Base-by-base conservation (phyloP, 2,329 filamentous ascomycete genomes). In the Cladosporium sp. region DNA sequence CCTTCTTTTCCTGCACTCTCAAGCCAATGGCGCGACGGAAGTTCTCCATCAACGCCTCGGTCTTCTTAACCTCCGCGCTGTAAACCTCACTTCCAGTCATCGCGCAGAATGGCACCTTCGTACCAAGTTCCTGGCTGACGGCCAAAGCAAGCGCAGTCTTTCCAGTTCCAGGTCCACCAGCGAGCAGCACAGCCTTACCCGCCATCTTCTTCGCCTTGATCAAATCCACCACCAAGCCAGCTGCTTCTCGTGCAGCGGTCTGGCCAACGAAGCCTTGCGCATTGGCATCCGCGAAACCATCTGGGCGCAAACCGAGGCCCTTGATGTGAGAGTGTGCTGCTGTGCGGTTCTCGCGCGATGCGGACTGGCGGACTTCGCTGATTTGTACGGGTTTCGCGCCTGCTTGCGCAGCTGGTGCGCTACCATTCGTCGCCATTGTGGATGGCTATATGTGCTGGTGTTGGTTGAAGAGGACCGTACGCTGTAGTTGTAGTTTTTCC, bases 41-140 rank as follows among this genome's bases (percentile, higher is more conserved):
- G 83, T 98, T 98, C 85, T 99, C 95, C 95, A 98, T 98, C 77
- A 99, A 83, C 71, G 96, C 91, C 80, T 99, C 95, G 59, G 95
- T 99, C 88, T 99, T 99, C 88, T 99, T 99, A 69, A 99, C 93
- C 80, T 99, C 95, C 55, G 94, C 90, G 72, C 92, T 97, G 82
- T 97, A 99, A 74, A 99, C 91, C 80, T 99, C 95, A 83, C 93
- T 97, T 73, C 93, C 95, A 62, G 97, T 95, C 76, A 99, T 98
- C 46, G 94, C 93, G 79, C 95, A 97, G 78, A 99, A 99, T 7
- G 95, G 95, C 65, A 99, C 96, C 83, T 97, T 98, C 59, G 93
- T 97, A 72, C 95, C 95, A 70, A 99, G 85, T 79, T 99, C 95
- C 81, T 98, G 95, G 79, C 92, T 96, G 72, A 99, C 92, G 58